These are phyloP conservation scores for Thelonectria olida DNA, from an alignment of 2,329 filamentous ascomycete species.

Conservation along the genomic window DNA sequence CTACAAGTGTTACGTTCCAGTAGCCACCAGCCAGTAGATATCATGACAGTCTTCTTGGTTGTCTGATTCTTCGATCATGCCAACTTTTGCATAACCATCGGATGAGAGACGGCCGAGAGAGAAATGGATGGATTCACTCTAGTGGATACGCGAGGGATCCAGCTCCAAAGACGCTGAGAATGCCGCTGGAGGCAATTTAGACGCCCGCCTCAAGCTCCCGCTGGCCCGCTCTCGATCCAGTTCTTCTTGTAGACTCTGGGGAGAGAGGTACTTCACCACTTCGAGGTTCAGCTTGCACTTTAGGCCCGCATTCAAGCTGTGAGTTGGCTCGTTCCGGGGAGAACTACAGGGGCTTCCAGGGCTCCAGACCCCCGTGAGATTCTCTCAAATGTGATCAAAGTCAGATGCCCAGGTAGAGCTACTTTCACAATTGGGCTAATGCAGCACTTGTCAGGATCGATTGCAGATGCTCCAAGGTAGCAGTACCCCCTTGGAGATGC, in stretches of 20 bases:
- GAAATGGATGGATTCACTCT: neutral
- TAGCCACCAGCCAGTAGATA: neutral
- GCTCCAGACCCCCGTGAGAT: neutral
- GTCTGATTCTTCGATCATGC: conserved; percentile 1
- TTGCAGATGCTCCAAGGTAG: neutral
- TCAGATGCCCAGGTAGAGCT: neutral
- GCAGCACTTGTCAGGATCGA: too few species aligned
- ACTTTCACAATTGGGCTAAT: neutral
- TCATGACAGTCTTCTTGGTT: neutral
- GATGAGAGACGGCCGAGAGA: neutral
- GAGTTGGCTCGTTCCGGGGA: conserved; percentile 15
- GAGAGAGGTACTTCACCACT: neutral
- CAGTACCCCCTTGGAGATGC: neutral
- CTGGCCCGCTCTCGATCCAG: conserved; percentile 12
- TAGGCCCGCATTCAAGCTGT: conserved; percentile 3
- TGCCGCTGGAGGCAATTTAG: conserved; percentile 16
- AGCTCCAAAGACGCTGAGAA: conserved; percentile 16
- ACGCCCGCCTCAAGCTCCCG: conserved; percentile 17
- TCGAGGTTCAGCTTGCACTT: neutral
- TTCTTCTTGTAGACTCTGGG: neutral
- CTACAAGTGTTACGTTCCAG: neutral
- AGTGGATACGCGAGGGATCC: neutral
- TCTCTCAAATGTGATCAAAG: neutral
- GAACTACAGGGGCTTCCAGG: conserved; percentile 3
- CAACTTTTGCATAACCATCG: neutral